Conservation (phyloP, 352 stramenopile genomes). For the Pythium phragmiticola region DNA sequence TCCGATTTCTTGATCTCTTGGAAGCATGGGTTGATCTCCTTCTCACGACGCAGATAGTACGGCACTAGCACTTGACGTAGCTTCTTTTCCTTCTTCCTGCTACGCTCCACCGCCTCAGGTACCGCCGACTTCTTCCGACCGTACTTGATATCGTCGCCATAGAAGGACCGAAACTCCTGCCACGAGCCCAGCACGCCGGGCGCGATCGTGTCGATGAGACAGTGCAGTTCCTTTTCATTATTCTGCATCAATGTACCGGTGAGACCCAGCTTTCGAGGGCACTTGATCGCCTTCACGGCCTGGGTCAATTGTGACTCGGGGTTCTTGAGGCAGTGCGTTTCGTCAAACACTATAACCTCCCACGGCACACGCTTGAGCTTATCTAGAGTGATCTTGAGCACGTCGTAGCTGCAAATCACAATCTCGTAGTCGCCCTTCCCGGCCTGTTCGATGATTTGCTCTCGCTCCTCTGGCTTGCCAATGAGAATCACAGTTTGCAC, state of each 20-base stretch:
- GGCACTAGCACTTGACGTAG: conserved; percentile 53
- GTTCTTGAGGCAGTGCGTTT: conserved; percentile 99
- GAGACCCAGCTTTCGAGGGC: conserved; percentile 74
- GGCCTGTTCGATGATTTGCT: conserved; percentile 61
- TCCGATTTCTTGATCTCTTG: conserved; percentile 73
- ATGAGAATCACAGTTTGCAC: conserved; percentile 62
- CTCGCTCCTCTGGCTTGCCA: conserved; percentile 54
- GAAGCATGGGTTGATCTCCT: conserved; percentile 69
- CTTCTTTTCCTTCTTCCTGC: conserved; percentile 67
- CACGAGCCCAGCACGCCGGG: conserved; percentile 63
- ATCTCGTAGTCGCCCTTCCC: conserved; percentile 73
- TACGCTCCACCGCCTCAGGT: conserved; percentile 54
- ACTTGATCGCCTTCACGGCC: conserved; percentile 68
- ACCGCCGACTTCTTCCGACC: conserved; percentile 76
- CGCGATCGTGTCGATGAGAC: conserved; percentile 68
- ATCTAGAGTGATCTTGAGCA: conserved; percentile 91
- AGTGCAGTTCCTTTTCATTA: conserved; percentile 83
- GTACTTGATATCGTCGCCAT: conserved; percentile 83
- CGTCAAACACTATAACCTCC: conserved; percentile 96
- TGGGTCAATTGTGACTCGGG: conserved; percentile 91
- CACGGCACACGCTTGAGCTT: conserved; percentile 83
- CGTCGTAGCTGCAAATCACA: conserved; percentile 83
- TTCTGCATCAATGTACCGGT: conserved; percentile 90
- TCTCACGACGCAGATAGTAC: conserved; percentile 74
- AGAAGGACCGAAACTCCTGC: conserved; percentile 74